Percentiles rank a stretch among this genome's conserved stretches.
These are phyloP conservation scores for Polyporus tsugae DNA, from an alignment of 1,284 basidiomycete genomes.

Conservation along the genomic window DNA sequence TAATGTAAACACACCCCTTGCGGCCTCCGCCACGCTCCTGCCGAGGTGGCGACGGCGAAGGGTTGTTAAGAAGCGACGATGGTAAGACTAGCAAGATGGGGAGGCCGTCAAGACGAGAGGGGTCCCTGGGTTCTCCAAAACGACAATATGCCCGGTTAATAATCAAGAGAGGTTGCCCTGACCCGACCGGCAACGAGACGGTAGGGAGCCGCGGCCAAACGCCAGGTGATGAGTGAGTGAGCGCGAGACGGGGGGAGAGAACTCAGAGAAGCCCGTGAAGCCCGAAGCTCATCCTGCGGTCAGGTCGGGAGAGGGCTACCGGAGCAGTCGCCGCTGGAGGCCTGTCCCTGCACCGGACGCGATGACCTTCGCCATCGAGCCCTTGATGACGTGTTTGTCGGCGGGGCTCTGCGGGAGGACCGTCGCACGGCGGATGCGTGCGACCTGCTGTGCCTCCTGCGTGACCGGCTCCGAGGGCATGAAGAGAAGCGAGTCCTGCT, in stretches of 20 bases:
- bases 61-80: neutral
- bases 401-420: conserved; percentile 47
- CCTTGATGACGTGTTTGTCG: conserved; percentile 62
- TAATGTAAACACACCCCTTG: neutral
- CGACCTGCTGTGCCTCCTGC: conserved; percentile 47
- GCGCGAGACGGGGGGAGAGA: neutral
- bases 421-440: conserved; percentile 50
- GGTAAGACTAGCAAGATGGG: neutral
- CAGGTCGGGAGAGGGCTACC: conserved; percentile 7
- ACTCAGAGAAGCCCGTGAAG: neutral
- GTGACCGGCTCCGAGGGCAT: conserved; percentile 45
- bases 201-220: neutral
- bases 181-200: neutral
- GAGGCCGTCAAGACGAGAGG: neutral
- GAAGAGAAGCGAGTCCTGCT: conserved; percentile 28
- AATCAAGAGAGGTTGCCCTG: neutral
- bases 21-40: neutral
- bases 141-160: neutral
- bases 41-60: neutral
- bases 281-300: neutral
- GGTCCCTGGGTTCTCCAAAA: neutral
- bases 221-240: neutral
- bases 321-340: conserved; percentile 27
- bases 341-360: conserved; percentile 34
- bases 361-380: conserved; percentile 62